Base-by-base conservation (phyloP, 805 yeast species). In the Scheffersomyces ergatensis region DNA sequence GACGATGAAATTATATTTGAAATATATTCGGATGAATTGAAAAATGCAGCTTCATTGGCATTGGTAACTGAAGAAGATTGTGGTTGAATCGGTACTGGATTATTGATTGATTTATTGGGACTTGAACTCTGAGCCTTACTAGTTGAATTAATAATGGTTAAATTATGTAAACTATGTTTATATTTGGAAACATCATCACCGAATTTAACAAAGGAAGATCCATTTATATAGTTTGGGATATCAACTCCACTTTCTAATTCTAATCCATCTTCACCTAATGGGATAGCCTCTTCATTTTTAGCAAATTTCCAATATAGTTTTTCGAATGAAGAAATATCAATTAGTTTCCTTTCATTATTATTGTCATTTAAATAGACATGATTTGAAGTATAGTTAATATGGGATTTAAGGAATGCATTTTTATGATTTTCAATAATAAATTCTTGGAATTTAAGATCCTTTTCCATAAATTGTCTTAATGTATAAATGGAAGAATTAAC, bases 401-500 rank as follows among this genome's bases (percentile, higher is more conserved):
- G 27, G 36, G 36, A 23, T 31, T 38, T 17, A n/a, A n/a, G n/a
- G 29, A 53, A 53, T 17, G 33, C 23, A 21, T 36, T 18, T 12
- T 34, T 33, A 36, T 51, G 46, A 17, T 41, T 39, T 32, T 49
- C 53, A 2, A 63, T 44, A 3, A 62, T 43, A 32, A 49, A 55
- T 43, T 64, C 62, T 55, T 63, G 63, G 59, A 74, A 65, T 52
- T 63, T 64, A 42, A 66, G 54, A 42, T 81, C 79, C 44, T 77
- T 78, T 37, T 79, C 84, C 57, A 74, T 73, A 51, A 77, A 82
- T 49, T 82, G 83, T 26, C 74, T 65, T 44, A 83, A 58, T 23
- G 74, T 76, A 60, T 78, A 80, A 5, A 75, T 49, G 0, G 84
- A 73, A 0, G 83, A 34, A 63, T 70, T 73, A 5, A 48, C 49